phyloP scores from a whole-genome alignment of 805 yeast species.

The Pichia membranifaciens region DNA sequence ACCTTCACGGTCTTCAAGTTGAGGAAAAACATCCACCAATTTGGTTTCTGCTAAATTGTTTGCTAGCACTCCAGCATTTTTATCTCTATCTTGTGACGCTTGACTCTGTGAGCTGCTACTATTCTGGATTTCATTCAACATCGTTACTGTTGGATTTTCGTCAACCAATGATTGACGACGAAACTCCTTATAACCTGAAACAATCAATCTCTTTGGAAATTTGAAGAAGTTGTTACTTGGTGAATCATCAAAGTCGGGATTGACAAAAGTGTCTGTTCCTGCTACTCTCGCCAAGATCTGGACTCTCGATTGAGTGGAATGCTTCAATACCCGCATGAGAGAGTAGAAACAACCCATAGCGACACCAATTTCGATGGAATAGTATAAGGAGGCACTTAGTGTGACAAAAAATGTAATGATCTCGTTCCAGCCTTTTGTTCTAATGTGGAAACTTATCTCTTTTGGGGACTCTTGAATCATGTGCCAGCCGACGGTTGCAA shows the following conservation, averaged over 20 bases:
- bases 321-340: slow-evolving; percentile 69
- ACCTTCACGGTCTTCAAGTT: slow-evolving; percentile 52
- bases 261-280: slow-evolving; percentile 55
- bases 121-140: background rate
- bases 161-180: slow-evolving; percentile 17
- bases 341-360: slow-evolving; percentile 82
- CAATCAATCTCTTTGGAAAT: slow-evolving; percentile 17
- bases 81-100: background rate
- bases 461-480: slow-evolving; percentile 79
- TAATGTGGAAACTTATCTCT: slow-evolving; percentile 68
- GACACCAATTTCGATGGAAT: slow-evolving; percentile 86
- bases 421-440: slow-evolving; percentile 72
- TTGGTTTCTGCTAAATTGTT: background rate
- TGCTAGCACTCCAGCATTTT: background rate
- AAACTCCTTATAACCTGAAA: slow-evolving; percentile 26
- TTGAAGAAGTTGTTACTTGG: slow-evolving; percentile 10
- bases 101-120: background rate
- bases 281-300: slow-evolving; percentile 72
- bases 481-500: slow-evolving; percentile 70
- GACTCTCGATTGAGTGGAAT: slow-evolving; percentile 75
- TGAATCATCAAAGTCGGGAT: slow-evolving; percentile 53
- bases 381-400: slow-evolving; percentile 54
- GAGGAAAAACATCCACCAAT: slow-evolving; percentile 12
- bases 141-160: background rate
- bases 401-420: slow-evolving; percentile 63